These are phyloP conservation scores for Stagonosporopsis tanaceti DNA, from an alignment of 2,329 filamentous ascomycete genomes.

Conservation along the genomic window DNA sequence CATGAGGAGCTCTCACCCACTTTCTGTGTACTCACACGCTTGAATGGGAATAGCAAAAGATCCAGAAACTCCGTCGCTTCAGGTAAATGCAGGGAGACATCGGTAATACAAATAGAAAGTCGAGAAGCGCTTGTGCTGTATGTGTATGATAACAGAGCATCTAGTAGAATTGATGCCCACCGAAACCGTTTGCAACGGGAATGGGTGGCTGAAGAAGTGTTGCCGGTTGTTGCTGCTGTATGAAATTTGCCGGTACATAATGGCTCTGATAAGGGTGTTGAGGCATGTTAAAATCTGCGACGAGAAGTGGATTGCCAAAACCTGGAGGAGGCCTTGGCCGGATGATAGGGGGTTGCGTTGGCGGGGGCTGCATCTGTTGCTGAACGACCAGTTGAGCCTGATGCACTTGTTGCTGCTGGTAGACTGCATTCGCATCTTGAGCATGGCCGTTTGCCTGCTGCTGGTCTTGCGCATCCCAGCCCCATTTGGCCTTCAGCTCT, in stretches of 20 bases:
- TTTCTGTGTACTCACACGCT: conserved; percentile 7
- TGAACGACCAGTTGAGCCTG: conserved; percentile 22
- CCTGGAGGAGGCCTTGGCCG: conserved; percentile 54
- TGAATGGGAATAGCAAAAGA: neutral
- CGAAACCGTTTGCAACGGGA: conserved; percentile 30
- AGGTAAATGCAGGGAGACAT: conserved; percentile 1
- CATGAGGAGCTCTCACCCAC: conserved; percentile 10
- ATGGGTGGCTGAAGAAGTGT: conserved; percentile 33
- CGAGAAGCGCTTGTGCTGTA: neutral
- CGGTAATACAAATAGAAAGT: conserved; percentile 12
- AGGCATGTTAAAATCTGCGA: conserved; percentile 77
- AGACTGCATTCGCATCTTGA: conserved; percentile 33
- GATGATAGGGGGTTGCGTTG: conserved; percentile 19
- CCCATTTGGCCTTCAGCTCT: conserved; percentile 80
- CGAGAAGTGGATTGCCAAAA: conserved; percentile 74
- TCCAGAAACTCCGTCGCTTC: conserved; percentile 12
- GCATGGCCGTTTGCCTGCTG: conserved; percentile 29
- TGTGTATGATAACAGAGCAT: neutral
- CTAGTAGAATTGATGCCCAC: conserved; percentile 32
- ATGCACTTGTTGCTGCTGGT: conserved; percentile 32
- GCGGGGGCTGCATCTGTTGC: conserved; percentile 24
- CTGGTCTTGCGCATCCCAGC: conserved; percentile 64
- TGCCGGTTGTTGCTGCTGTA: conserved; percentile 37
- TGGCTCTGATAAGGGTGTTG: conserved; percentile 83
- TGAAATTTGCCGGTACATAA: conserved; percentile 75